Conservation (phyloP, 2,329 filamentous ascomycete genomes). For the Aspergillus brasiliensis region DNA sequence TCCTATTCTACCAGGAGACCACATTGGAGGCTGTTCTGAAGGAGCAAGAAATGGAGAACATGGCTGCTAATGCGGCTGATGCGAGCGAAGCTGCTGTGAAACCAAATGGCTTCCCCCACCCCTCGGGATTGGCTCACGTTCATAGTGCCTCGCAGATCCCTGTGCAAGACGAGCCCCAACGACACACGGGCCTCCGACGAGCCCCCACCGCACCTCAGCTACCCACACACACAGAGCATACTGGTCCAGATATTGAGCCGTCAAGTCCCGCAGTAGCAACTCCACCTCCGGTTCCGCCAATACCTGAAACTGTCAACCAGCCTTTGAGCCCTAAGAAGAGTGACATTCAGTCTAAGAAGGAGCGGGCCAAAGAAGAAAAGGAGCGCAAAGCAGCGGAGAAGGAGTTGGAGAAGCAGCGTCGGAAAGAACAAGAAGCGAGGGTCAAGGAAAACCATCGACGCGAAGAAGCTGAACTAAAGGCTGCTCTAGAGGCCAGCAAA, state of each 20-base stretch:
- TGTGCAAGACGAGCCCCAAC: constrained; percentile 39
- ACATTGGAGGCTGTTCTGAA: constrained; percentile 67
- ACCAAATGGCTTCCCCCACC: constrained; percentile 34
- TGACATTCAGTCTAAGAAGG: constrained; percentile 70
- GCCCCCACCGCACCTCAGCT: constrained; percentile 49
- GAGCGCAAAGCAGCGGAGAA: constrained; percentile 55
- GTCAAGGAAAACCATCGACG: constrained; percentile 51
- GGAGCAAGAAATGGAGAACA: constrained; percentile 81
- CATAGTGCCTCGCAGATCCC: constrained; percentile 42
- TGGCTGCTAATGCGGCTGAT: constrained; percentile 45
- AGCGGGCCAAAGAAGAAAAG: constrained; percentile 60
- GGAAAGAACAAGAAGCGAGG: constrained; percentile 59
- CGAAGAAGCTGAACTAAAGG: constrained; percentile 63
- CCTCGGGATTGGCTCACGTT: constrained; percentile 40
- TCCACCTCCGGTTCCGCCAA: constrained; percentile 31
- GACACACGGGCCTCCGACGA: constrained; percentile 35
- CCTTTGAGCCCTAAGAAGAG: constrained; percentile 59
- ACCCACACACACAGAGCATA: constrained; percentile 46
- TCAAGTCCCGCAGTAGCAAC: constrained; percentile 22
- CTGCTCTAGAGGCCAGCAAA: constrained; percentile 68
- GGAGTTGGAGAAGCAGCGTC: constrained; percentile 55
- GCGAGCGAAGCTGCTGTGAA: constrained; percentile 31
- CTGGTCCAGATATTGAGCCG: constrained; percentile 24
- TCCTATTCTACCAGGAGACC: constrained; percentile 96
- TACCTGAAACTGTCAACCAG: constrained; percentile 36